Evolutionary conservation across 2,329 filamentous ascomycete species (phyloP).

Genomic region (Clonostachys solani): DNA sequence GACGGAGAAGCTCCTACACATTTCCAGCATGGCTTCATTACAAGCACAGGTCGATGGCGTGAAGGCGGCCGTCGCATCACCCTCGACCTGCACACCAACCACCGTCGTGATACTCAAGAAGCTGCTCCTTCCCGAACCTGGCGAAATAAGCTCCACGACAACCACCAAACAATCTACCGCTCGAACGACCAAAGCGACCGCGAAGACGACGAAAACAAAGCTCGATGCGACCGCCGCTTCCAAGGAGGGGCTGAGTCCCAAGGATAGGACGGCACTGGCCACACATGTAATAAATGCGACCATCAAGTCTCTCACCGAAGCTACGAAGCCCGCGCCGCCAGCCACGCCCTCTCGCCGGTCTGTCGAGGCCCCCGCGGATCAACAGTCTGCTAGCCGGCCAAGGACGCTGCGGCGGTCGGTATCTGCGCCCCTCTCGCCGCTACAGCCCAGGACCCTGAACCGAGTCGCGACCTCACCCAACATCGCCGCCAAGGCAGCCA

Average conservation of each 20-base stretch:
- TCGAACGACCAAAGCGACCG: constrained; percentile 15
- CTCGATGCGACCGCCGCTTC: not conserved
- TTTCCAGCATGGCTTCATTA: constrained; percentile 34
- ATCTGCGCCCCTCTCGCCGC: constrained; percentile 54
- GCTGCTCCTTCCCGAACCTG: constrained; percentile 29
- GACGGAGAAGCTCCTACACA: constrained; percentile 4
- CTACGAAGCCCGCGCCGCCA: constrained; percentile 44
- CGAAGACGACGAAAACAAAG: constrained; percentile 18
- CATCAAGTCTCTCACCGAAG: constrained; percentile 65
- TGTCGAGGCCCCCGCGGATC: constrained; percentile 5
- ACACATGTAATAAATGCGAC: constrained; percentile 70
- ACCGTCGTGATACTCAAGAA: constrained; percentile 43
- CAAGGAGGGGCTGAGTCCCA: constrained; percentile 17
- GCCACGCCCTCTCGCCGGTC: constrained; percentile 18
- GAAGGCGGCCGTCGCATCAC: constrained; percentile 48
- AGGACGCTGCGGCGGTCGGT: constrained; percentile 46
- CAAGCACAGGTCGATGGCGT: constrained; percentile 42
- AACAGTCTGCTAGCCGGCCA: constrained; percentile 14
- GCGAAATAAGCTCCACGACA: not conserved
- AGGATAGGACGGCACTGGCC: constrained; percentile 62
- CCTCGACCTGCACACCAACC: constrained; percentile 46
- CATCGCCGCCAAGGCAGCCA: constrained; percentile 24
- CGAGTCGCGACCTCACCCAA: constrained; percentile 51
- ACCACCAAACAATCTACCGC: constrained; percentile 6
- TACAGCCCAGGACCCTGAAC: constrained; percentile 58